Conservation (phyloP, 371 early-diverging fungal species). For the Mucor circinelloides region DNA sequence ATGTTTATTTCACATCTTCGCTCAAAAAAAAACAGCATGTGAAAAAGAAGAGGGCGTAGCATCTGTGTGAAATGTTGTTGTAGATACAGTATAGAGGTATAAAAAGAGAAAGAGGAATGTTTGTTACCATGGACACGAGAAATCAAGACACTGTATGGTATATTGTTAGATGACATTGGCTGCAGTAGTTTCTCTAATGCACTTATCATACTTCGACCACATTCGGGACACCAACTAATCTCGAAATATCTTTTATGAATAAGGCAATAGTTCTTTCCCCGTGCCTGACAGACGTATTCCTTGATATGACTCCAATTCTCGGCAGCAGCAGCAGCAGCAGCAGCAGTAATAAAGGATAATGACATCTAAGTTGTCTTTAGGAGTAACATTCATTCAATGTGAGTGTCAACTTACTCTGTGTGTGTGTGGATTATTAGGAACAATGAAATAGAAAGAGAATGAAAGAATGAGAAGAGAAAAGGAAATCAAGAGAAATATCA, state of each 20-base stretch:
- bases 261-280: slow-evolving; percentile 43
- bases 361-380: neutral
- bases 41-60: neutral
- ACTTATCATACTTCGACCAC: slow-evolving; percentile 25
- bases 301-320: neutral
- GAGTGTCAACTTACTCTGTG: neutral
- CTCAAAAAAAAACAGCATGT: neutral
- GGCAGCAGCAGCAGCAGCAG: neutral
- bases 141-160: neutral
- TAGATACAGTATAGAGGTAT: neutral
- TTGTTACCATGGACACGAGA: neutral
- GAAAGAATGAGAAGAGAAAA: neutral
- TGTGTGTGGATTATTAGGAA: neutral
- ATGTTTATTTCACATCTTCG: neutral
- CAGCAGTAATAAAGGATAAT: neutral
- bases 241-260: slow-evolving; percentile 44
- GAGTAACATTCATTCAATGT: neutral
- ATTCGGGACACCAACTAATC: slow-evolving; percentile 48
- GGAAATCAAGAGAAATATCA: neutral
- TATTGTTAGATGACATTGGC: neutral
- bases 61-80: neutral
- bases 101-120: neutral
- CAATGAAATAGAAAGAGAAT: neutral
- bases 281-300: neutral
- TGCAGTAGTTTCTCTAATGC: no score